Percentiles rank a stretch among this genome's conserved stretches.
These are phyloP conservation scores for Stylosanthes scabra DNA, from an alignment of 331 rosid species.

Conservation along the genomic window DNA sequence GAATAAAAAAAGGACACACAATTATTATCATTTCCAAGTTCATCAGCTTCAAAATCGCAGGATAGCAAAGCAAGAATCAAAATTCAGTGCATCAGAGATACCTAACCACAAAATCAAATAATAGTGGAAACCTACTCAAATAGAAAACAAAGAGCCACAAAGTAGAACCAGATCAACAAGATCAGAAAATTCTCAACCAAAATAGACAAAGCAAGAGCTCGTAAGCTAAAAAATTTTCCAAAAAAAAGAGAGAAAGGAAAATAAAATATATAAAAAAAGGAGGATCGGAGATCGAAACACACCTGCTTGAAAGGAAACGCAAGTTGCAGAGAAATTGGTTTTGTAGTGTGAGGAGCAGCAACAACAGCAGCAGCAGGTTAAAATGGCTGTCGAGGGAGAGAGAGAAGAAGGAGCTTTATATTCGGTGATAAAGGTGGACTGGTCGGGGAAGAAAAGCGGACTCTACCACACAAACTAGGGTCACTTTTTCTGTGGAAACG, in stretches of 20 bases:
- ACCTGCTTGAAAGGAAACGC: slow-evolving; percentile 35
- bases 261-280: neutral
- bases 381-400: slow-evolving; percentile 3
- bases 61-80: slow-evolving; percentile 11
- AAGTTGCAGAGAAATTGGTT: slow-evolving; percentile 8
- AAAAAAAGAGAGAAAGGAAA: slow-evolving; percentile 6
- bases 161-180: slow-evolving; percentile 46
- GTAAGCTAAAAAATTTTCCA: slow-evolving; percentile 5
- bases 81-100: slow-evolving; percentile 25
- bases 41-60: neutral
- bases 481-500: slow-evolving; percentile 25
- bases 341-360: slow-evolving; percentile 11
- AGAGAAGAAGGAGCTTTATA: slow-evolving; percentile 39
- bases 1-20: neutral
- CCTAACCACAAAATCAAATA: slow-evolving; percentile 22
- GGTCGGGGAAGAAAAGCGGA: slow-evolving; percentile 29
- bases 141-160: neutral
- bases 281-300: slow-evolving; percentile 3
- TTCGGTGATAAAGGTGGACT: slow-evolving; percentile 4
- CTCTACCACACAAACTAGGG: slow-evolving; percentile 20
- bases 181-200: slow-evolving; percentile 33
- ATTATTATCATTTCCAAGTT: neutral
- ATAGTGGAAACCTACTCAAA: neutral
- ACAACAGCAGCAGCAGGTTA: neutral
- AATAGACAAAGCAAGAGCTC: neutral